Evolutionary conservation across 2,329 filamentous ascomycete species (phyloP).

Genomic region (Didymella arachidicola): DNA sequence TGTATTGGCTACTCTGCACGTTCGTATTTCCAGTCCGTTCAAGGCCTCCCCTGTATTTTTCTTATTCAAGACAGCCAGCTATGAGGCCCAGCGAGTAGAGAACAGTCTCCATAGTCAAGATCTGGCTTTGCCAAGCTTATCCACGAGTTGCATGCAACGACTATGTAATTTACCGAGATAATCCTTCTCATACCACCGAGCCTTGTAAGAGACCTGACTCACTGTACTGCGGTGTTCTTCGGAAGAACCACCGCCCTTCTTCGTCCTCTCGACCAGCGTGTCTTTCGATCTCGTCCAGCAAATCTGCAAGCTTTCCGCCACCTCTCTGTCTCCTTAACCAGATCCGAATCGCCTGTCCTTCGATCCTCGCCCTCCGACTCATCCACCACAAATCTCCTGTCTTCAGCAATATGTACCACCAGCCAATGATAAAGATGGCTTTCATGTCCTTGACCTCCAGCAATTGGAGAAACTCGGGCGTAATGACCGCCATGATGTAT

Average conservation of each 20-base stretch:
- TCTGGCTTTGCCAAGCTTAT: too few species aligned
- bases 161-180: too few species aligned
- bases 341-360: conserved; percentile 34
- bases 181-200: neutral
- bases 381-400: conserved; percentile 42
- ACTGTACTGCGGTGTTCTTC: neutral
- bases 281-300: conserved; percentile 20
- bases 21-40: too few species aligned
- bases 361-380: conserved; percentile 33
- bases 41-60: too few species aligned
- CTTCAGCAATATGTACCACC: conserved; percentile 61
- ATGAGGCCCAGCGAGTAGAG: too few species aligned
- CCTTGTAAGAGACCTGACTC: neutral
- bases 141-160: too few species aligned
- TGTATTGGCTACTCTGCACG: too few species aligned
- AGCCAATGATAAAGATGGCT: conserved; percentile 63
- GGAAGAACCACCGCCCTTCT: conserved; percentile 4
- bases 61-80: too few species aligned
- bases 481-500: conserved; percentile 57
- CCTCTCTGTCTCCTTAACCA: conserved; percentile 34
- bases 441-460: conserved; percentile 61
- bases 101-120: too few species aligned
- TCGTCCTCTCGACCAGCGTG: neutral
- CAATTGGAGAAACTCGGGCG: conserved; percentile 55
- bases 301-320: conserved; percentile 11